Base-by-base conservation (phyloP, 805 yeast species). In the Starmerella sp. region DNA sequence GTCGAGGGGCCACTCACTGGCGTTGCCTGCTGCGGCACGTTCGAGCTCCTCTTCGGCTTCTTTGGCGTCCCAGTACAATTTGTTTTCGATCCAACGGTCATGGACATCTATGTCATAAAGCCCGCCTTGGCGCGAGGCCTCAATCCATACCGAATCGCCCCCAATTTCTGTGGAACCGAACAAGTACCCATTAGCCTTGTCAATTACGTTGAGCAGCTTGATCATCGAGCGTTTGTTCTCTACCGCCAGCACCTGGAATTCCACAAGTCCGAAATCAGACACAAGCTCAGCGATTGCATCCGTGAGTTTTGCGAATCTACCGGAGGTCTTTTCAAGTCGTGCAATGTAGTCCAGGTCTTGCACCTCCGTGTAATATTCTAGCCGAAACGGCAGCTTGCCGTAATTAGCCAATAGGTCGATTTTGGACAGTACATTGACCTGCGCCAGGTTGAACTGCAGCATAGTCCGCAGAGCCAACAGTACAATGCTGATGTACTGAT, bases 101-200 rank as follows among this genome's bases (percentile, higher is more conserved):
- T 93, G 98, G 5, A 88, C 79, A 66, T 90, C 96, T 6, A 80
- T 72, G 5, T 73, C 73, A 11, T 69, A 57, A 44, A 68, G 70
- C 10, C 86, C 81, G 41, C 90, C 83, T 65, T 86, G 87, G 60
- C 97, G 76, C 0, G 91, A 78, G 0, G 96, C 96, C 62, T 91
- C 96, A n/a, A 89, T 86, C 98, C 98, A 93, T 1, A 93, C 81
- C 0, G 91, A 80, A 66, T 93, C 99, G n/a, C 97, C 98, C 2
- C 97, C 96, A 7, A 91, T 76, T 62, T 93, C 99, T 34, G 89
- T 86, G 1, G 90, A 75, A 0, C 99, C 99, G 72, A 87, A 88
- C 61, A 86, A 77, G 66, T 93, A 93, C 0, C 99, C 99, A 63
- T 84, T 86, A 2, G 97, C 91, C 66, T 86, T 90, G 66, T 93